Conservation (phyloP, 805 yeast species). For the Teunomyces barrocoloradensis region DNA sequence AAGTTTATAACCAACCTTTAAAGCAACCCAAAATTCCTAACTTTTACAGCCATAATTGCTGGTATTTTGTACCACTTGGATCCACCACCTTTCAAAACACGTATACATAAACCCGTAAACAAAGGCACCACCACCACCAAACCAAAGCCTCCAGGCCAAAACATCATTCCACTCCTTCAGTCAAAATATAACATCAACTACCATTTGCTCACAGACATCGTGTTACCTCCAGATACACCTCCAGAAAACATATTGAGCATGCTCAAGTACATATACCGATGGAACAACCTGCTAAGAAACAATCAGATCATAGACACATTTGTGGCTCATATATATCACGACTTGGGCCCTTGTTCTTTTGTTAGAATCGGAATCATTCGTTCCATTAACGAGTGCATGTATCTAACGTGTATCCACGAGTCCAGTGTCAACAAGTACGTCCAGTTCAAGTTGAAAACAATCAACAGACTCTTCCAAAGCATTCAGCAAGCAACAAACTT, state of each 20-base stretch:
- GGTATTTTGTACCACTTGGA: not conserved
- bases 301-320: not conserved
- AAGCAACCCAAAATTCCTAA: not conserved
- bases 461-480: not conserved
- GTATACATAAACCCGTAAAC: not conserved
- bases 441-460: not conserved
- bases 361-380: conserved; percentile 1
- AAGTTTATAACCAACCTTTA: not conserved
- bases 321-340: not conserved
- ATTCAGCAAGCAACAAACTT: conserved; percentile 1
- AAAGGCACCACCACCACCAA: not conserved
- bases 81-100: not conserved
- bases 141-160: not conserved
- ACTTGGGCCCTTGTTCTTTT: not conserved
- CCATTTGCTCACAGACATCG: not conserved
- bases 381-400: not conserved
- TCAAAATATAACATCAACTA: not conserved
- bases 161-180: not conserved
- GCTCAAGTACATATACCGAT: not conserved
- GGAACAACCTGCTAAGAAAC: not conserved
- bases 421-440: not conserved
- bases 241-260: not conserved
- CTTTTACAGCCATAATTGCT: not conserved
- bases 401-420: not conserved
- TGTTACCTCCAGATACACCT: not conserved